These are phyloP conservation scores for Gossypium laxum DNA, from an alignment of 441 rosid species.

Conservation along the genomic window DNA sequence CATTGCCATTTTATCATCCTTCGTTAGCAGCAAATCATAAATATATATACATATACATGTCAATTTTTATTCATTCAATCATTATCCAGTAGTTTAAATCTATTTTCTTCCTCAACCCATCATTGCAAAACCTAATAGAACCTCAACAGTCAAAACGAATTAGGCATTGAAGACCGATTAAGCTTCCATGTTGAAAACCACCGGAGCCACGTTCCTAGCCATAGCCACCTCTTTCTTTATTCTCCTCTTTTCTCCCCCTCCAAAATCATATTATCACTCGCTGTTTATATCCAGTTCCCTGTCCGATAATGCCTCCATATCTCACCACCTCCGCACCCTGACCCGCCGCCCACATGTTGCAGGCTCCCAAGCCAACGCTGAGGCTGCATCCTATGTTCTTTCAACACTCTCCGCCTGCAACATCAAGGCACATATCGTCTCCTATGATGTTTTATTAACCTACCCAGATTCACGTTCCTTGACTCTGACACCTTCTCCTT, in stretches of 20 bases:
- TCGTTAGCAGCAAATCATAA: background rate
- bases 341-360: slow-evolving; percentile 76
- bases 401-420: slow-evolving; percentile 36
- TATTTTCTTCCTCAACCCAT: background rate
- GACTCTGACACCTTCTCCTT: slow-evolving; percentile 25
- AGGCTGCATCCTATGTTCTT: slow-evolving; percentile 48
- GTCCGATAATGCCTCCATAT: slow-evolving; percentile 49
- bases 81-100: background rate
- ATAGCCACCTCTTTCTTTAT: slow-evolving; percentile 31
- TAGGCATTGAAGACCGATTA: background rate
- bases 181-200: slow-evolving; percentile 14
- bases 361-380: slow-evolving; percentile 64
- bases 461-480: slow-evolving; percentile 62
- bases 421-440: slow-evolving; percentile 29
- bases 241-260: slow-evolving; percentile 22
- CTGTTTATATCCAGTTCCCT: slow-evolving; percentile 46
- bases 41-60: background rate
- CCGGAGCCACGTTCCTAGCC: slow-evolving; percentile 22
- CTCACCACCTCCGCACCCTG: slow-evolving; percentile 57
- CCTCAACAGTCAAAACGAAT: background rate
- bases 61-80: background rate
- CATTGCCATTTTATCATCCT: background rate
- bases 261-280: slow-evolving; percentile 48
- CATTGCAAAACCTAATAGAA: background rate
- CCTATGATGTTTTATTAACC: slow-evolving; percentile 54